Evolutionary conservation across 306 rosid species (phyloP).

Genomic region (Delonix regia): DNA sequence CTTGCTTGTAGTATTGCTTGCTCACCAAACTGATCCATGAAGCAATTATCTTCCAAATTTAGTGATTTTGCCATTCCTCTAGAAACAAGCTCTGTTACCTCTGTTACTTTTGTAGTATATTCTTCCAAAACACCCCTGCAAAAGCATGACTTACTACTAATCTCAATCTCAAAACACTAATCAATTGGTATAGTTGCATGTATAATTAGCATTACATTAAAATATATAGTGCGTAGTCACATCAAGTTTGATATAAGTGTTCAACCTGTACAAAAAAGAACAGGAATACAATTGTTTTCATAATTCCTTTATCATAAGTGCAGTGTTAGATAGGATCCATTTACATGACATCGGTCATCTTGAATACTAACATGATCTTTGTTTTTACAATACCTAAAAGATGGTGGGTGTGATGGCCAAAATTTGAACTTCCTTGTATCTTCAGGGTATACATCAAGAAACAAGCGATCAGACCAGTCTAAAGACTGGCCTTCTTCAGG

Average conservation of each 20-base stretch:
- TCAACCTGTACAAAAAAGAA: too few species aligned
- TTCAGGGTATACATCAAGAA: constrained; percentile 38
- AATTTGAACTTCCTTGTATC: constrained; percentile 22
- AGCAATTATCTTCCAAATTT: constrained; percentile 46
- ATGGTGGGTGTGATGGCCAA: constrained; percentile 46
- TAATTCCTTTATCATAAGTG: too few species aligned
- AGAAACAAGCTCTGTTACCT: constrained; percentile 34
- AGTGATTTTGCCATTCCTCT: constrained; percentile 48
- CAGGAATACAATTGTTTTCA: too few species aligned
- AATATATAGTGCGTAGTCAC: too few species aligned
- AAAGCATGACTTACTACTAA: background rate
- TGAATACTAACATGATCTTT: too few species aligned
- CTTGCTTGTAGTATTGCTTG: constrained; percentile 33
- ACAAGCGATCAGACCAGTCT: constrained; percentile 19
- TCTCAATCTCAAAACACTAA: background rate
- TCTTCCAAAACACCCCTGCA: constrained; percentile 43
- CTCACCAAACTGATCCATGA: constrained; percentile 49
- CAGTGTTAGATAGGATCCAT: too few species aligned
- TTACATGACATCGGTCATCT: too few species aligned
- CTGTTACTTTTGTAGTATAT: constrained; percentile 32
- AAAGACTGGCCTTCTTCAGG: constrained; percentile 36
- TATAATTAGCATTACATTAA: background rate
- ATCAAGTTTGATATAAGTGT: too few species aligned
- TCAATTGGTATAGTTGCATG: background rate
- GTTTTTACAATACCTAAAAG: constrained; percentile 37